Conservation (phyloP, 148 eudicot genomes). For the Salicornia ramosissima region DNA sequence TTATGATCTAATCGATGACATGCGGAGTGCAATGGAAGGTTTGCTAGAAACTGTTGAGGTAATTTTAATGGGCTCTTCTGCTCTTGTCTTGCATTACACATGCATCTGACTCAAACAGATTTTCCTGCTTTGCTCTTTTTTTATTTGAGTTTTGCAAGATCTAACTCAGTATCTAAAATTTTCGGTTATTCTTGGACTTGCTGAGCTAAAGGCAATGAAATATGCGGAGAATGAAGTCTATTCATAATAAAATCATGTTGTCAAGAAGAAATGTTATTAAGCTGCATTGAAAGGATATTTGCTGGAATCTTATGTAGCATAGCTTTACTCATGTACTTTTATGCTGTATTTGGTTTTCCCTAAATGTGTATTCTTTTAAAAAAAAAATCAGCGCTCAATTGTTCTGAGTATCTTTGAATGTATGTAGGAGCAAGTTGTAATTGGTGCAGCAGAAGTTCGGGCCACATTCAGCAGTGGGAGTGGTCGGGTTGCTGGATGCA, state of each 20-base stretch:
- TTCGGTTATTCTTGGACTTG: not conserved
- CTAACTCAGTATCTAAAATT: no score
- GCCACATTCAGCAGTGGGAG: constrained; percentile 95
- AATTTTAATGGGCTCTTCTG: constrained; percentile 23
- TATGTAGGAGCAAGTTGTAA: constrained; percentile 78
- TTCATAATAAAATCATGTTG: not conserved
- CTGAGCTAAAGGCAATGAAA: not conserved
- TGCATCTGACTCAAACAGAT: no score
- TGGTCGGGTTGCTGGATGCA: constrained; percentile 98
- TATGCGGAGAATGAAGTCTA: not conserved
- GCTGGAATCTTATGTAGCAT: not conserved
- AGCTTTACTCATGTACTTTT: not conserved
- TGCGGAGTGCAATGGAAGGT: constrained; percentile 97
- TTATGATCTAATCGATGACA: constrained; percentile 90
- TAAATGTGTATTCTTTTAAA: not conserved
- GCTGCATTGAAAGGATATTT: not conserved
- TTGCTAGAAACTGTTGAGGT: constrained; percentile 91
- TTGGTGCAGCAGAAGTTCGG: constrained; percentile 83
- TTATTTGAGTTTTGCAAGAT: not conserved
- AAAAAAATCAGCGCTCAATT: not conserved
- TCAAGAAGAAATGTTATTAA: not conserved
- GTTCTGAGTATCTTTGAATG: constrained; percentile 2
- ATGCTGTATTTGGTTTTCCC: not conserved
- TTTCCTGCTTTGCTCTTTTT: not conserved
- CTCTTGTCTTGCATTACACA: not conserved